These are phyloP conservation scores for Tolypocladium pustulatum DNA, from an alignment of 2,329 filamentous ascomycete species.

Conservation along the genomic window DNA sequence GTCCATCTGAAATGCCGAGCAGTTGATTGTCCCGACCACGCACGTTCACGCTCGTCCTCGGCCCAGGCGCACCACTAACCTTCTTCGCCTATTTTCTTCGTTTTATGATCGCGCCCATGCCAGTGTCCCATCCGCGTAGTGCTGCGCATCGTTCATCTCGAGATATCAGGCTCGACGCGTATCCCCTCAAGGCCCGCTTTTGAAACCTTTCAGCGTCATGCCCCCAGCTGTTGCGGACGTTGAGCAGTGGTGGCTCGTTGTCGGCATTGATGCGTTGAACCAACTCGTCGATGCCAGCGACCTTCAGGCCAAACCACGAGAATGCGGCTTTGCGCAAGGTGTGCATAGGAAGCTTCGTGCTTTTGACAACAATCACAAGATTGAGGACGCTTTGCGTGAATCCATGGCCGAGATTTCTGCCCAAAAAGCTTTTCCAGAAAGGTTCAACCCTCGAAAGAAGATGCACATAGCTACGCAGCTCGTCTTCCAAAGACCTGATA, in stretches of 20 bases:
- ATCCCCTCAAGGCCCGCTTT: too few species aligned
- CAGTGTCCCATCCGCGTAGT: not conserved
- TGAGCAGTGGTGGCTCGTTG: slow-evolving; percentile 22
- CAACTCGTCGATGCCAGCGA: slow-evolving; percentile 13
- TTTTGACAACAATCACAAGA: slow-evolving; percentile 17
- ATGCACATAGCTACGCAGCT: slow-evolving; percentile 11
- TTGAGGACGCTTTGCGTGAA: slow-evolving; percentile 9
- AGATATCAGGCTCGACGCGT: not conserved
- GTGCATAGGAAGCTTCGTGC: slow-evolving; percentile 17
- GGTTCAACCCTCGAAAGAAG: slow-evolving; percentile 16
- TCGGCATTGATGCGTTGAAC: slow-evolving; percentile 13
- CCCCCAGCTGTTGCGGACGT: slow-evolving; percentile 18
- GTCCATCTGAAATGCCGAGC: not conserved
- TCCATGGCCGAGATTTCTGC: slow-evolving; percentile 9
- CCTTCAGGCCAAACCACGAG: slow-evolving; percentile 8
- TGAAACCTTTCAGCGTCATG: slow-evolving; percentile 15
- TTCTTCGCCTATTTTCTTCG: not conserved
- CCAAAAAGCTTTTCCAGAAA: slow-evolving; percentile 3
- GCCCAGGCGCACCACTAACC: not conserved
- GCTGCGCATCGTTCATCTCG: not conserved
- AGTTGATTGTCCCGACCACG: not conserved
- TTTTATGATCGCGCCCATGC: not conserved
- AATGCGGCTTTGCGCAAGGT: slow-evolving; percentile 22
- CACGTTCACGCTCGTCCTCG: not conserved
- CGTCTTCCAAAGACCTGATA: slow-evolving; percentile 16